Base-by-base conservation (phyloP, 345 rosid genomes). In the Mangifera indica region DNA sequence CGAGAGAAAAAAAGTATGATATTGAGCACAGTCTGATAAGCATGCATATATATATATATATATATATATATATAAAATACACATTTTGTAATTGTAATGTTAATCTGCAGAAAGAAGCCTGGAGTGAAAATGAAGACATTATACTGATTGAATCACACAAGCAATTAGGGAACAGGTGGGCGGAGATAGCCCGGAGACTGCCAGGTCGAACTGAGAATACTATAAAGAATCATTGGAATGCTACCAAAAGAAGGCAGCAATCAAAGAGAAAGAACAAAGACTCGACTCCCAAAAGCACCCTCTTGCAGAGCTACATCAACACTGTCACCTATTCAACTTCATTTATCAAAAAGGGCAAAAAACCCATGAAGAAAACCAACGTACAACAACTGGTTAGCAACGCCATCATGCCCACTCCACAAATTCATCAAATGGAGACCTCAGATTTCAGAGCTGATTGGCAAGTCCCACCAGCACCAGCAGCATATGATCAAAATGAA, bases 131-230 rank as follows among this genome's bases (percentile, higher is more conserved):
- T 37, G 96, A 90, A 63, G 91, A 90, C 15, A 74, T 0, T 14
- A 72, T 81, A 13, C 73, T 86, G 9, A 83, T 83, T 46, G 15
- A 76, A 40, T 80, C 83, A 5, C 97, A 91, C 62, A 88, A 76
- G 24, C 74, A 77, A 56, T 62, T 91, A 4, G 97, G 97, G 3
- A 91, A 91, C 71, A 76, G 49, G 56, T 91, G 97, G 97, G 90
- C 90, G 1, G 93, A 88, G 79, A 91, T 88, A 8, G 89, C 97
- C 2, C 74, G 79, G 25, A 78, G 72, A 54, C 79, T 90, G 25
- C 88, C 84, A 0, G 93, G 91, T 3, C 82, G 93, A 10, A 83
- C 88, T 0, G 93, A 90, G 52, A 90, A 90, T 55, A 85, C 87
- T 0, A 86, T 82, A n/a, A 87, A 87, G 37, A 87, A 87, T 48